Evolutionary conservation across 331 rosid species (phyloP), one percentile per base, ranked within the genome.

Genomic region (Ulmus americana): DNA sequence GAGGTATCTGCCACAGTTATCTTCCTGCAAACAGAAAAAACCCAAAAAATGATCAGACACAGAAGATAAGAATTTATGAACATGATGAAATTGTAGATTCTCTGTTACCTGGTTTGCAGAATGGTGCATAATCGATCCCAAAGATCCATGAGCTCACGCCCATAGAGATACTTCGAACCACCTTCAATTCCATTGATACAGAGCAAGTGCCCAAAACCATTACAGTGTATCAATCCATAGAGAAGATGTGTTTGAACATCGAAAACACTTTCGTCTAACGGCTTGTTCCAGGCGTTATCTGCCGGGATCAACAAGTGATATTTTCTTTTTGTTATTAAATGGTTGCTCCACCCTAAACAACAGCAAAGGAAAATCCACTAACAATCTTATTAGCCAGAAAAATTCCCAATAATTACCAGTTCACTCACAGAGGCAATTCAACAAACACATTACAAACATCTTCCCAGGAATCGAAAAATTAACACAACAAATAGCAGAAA

Each of bases 141-240:
- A 5, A 91, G 82, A 72, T 84, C 96, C 97, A 91, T 84, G 49
- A 86, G 68, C 55, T 91, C 97, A 77, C 97, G 82, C 8, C 97
- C 97, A 68, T 80, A 85, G 35, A 91, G 87, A 70, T 77, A 61
- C 63, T 81, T 88, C 20, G 97, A 91, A 16, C 95, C 95, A 1
- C 90, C 96, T 77, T 88, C 97, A 47, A 76, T 69, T 64, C 97
- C 97, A 73, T 88, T 88, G 42, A 91, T 61, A 79, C 90, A 79
- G 1, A 88, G 70, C 84, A 91, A 81, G 74, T 91, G 97, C 3
- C 96, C 97, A 55, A 80, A 85, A 5, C 97, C 97, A 70, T 91
- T 86, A 70, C 85, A 76, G 47, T 88, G 95, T 66, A 88, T 77
- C 67, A 91, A 73, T 11, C 95, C 97, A 55, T 90, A 90, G 68